Percentiles rank a stretch among this genome's conserved stretches.
These are phyloP conservation scores for Epithemia pelagica DNA, from an alignment of 108 stramenopile species.

Conservation along the genomic window DNA sequence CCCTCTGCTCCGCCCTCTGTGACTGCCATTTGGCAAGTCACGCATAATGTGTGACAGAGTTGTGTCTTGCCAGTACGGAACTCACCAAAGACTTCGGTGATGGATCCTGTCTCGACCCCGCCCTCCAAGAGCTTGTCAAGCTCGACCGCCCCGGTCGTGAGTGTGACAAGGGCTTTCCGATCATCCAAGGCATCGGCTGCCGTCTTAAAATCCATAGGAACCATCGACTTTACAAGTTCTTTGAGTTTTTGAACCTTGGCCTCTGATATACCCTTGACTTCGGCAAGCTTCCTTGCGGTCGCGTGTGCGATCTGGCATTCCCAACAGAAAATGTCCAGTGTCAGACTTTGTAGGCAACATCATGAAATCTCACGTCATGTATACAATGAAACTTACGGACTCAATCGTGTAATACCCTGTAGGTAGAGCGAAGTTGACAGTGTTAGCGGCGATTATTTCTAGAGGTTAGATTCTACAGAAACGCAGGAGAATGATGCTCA, in stretches of 20 bases:
- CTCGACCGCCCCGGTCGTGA: conserved; percentile 95
- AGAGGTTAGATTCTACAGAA: too few species aligned
- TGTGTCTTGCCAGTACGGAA: conserved; percentile 93
- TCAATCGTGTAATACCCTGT: conserved; percentile 94
- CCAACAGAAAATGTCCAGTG: neutral
- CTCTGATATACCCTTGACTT: conserved; percentile 96
- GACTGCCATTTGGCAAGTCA: conserved; percentile 96
- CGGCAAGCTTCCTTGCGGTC: conserved; percentile 88
- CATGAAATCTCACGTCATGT: neutral
- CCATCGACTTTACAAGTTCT: conserved; percentile 88
- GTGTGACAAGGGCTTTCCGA: conserved; percentile 66
- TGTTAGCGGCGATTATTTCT: too few species aligned
- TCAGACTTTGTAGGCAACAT: neutral
- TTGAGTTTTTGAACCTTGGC: conserved; percentile 95
- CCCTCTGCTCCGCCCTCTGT: conserved; percentile 98
- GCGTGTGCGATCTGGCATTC: conserved; percentile 73
- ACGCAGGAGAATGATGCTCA: too few species aligned
- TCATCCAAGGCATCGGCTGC: conserved; percentile 90
- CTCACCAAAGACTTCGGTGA: conserved; percentile 98
- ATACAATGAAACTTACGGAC: conserved; percentile 38
- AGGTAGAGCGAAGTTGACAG: too few species aligned
- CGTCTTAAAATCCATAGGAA: conserved; percentile 97
- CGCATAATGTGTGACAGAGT: conserved; percentile 99
- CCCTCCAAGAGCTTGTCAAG: conserved; percentile 95
- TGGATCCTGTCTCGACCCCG: conserved; percentile 96